phyloP scores from a whole-genome alignment of 2,329 filamentous ascomycete species.

The Epichloe typhina region DNA sequence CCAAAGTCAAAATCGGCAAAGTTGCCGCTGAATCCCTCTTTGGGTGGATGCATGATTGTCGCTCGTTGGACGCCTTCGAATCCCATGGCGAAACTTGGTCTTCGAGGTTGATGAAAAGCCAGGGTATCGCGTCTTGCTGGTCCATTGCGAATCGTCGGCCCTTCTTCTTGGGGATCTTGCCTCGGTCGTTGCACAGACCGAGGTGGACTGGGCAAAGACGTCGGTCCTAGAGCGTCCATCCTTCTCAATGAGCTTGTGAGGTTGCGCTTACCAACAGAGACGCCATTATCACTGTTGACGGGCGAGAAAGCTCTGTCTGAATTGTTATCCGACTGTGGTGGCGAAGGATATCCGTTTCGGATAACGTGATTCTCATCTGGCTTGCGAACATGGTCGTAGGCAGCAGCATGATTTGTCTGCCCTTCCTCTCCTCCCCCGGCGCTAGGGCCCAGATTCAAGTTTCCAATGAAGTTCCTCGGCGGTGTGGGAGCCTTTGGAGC shows the following conservation, averaged over 20 bases:
- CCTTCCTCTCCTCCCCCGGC: neutral
- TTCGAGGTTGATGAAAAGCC: conserved; percentile 30
- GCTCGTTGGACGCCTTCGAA: conserved; percentile 12
- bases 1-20: conserved; percentile 27
- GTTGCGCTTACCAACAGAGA: conserved; percentile 12
- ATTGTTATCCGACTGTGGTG: conserved; percentile 22
- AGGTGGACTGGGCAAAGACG: conserved; percentile 28
- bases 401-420: neutral
- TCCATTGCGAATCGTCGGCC: conserved; percentile 34
- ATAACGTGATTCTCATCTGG: neutral
- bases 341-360: conserved; percentile 21
- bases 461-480: conserved; percentile 26
- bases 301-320: conserved; percentile 11
- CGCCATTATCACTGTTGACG: conserved; percentile 6
- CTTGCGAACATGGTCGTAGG: neutral
- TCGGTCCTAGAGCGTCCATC: conserved; percentile 11
- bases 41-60: conserved; percentile 10
- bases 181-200: conserved; percentile 22
- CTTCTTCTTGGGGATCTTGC: conserved; percentile 25
- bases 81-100: conserved; percentile 34
- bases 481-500: neutral
- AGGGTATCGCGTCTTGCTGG: conserved; percentile 38
- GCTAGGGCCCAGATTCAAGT: conserved; percentile 24
- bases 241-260: conserved; percentile 14
- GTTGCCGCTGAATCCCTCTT: conserved; percentile 24